phyloP scores from a whole-genome alignment of 2,329 filamentous ascomycete species.

The Berkeleyomyces rouxiae region DNA sequence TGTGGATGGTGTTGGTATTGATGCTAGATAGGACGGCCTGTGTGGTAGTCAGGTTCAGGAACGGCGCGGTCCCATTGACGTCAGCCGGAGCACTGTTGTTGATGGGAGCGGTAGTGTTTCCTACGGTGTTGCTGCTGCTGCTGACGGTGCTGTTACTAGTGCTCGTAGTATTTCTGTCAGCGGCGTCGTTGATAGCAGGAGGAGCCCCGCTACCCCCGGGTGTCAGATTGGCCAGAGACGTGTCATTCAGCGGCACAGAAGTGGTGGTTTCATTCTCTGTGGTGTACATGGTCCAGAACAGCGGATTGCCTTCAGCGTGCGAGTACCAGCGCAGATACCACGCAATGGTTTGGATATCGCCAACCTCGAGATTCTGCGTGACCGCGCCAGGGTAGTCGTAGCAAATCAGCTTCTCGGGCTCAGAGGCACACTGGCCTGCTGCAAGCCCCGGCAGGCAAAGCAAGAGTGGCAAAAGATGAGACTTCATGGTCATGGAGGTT shows the following conservation, averaged over 20 bases:
- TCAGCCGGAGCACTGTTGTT: neutral
- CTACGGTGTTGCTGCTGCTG: neutral
- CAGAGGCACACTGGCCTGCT: slow-evolving; percentile 4
- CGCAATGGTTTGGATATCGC: slow-evolving; percentile 11
- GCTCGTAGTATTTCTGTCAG: neutral
- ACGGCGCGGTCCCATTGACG: slow-evolving; percentile 1
- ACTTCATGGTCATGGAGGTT: neutral
- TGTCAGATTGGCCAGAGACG: neutral
- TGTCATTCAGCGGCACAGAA: slow-evolving; percentile 7
- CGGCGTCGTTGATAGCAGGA: neutral
- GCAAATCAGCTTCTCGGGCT: slow-evolving; percentile 9
- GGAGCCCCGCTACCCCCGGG: neutral
- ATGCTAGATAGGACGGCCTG: neutral
- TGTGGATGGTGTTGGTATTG: neutral
- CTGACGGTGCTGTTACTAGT: neutral
- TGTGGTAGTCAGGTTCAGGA: neutral
- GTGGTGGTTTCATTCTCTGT: slow-evolving; percentile 8
- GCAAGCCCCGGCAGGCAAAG: neutral
- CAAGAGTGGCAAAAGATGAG: neutral
- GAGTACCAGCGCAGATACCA: slow-evolving; percentile 14
- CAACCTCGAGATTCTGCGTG: slow-evolving; percentile 8
- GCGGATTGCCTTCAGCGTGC: slow-evolving; percentile 8
- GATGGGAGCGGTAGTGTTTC: neutral
- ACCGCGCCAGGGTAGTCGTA: slow-evolving; percentile 13
- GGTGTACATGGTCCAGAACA: slow-evolving; percentile 14